Percentiles rank a stretch among this genome's conserved stretches.
These are phyloP conservation scores for Alisma plantagoaquatica DNA, from an alignment of 106 monocot genomes.

Conservation along the genomic window DNA sequence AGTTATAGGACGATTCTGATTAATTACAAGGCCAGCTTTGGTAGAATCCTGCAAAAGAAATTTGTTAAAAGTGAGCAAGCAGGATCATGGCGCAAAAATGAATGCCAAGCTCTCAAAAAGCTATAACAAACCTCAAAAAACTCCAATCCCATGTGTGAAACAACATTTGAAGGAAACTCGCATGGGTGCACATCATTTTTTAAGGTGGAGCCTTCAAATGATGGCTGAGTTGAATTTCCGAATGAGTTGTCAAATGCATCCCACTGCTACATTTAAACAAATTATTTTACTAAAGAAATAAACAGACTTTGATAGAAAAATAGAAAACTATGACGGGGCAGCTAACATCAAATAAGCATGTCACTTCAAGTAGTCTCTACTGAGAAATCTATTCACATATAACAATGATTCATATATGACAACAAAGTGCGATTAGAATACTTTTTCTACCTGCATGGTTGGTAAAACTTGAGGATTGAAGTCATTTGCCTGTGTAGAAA, in stretches of 20 bases:
- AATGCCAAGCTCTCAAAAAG: no score
- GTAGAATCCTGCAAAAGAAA: no score
- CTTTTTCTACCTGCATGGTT: constrained; percentile 7
- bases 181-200: no score
- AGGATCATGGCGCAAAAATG: no score
- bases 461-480: no score
- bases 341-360: background rate
- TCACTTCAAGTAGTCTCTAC: background rate
- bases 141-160: background rate
- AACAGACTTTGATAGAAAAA: no score
- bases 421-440: constrained; percentile 1
- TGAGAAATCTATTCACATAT: constrained; percentile 14
- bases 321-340: background rate
- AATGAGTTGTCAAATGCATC: constrained; percentile 35
- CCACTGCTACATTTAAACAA: constrained; percentile 51
- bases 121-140: constrained; percentile 7
- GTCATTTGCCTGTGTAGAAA: no score
- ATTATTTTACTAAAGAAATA: no score
- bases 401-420: constrained; percentile 2
- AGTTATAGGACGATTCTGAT: no score
- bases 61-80: no score
- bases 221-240: constrained; percentile 11
- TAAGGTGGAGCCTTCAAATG: no score
- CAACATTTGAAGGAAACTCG: constrained; percentile 1
- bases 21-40: no score